phyloP scores from a whole-genome alignment of 2,329 filamentous ascomycete genomes.

The Colletotrichum theobromicola region DNA sequence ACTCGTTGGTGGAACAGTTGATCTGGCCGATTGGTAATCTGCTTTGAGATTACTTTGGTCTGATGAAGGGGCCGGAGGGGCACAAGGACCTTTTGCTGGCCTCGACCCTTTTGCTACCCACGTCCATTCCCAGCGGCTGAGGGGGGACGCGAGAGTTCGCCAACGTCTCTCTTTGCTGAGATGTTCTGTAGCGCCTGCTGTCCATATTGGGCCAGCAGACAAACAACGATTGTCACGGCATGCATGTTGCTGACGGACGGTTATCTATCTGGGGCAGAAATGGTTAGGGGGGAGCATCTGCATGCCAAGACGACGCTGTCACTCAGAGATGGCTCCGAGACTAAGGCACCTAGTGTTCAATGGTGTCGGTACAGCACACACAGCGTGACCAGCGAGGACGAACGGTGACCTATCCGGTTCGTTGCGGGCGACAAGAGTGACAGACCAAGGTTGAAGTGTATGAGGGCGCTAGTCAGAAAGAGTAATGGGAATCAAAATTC shows the following conservation, averaged over 20 bases:
- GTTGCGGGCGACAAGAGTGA: neutral
- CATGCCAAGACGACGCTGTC: constrained; percentile 15
- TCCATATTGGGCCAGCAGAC: neutral
- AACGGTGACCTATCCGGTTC: neutral
- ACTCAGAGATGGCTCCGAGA: neutral
- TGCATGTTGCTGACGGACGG: neutral
- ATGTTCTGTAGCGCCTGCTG: neutral
- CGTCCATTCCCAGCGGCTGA: neutral
- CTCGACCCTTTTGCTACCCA: neutral
- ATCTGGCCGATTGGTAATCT: neutral
- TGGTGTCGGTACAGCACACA: neutral
- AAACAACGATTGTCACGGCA: neutral
- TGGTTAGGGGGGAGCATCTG: constrained; percentile 1
- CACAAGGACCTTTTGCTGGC: neutral
- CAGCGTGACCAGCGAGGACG: neutral
- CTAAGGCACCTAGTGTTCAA: neutral
- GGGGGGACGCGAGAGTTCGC: constrained; percentile 1
- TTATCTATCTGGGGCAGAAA: constrained; percentile 12
- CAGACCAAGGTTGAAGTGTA: neutral
- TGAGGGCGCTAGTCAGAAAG: neutral
- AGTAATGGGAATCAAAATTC: neutral
- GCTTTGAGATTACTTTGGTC: neutral
- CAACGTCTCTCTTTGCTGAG: constrained; percentile 17
- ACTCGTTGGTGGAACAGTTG: neutral
- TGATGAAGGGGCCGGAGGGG: neutral